Evolutionary conservation across 352 stramenopile genomes (phyloP).

Genomic region (Pythium rishiriense): DNA sequence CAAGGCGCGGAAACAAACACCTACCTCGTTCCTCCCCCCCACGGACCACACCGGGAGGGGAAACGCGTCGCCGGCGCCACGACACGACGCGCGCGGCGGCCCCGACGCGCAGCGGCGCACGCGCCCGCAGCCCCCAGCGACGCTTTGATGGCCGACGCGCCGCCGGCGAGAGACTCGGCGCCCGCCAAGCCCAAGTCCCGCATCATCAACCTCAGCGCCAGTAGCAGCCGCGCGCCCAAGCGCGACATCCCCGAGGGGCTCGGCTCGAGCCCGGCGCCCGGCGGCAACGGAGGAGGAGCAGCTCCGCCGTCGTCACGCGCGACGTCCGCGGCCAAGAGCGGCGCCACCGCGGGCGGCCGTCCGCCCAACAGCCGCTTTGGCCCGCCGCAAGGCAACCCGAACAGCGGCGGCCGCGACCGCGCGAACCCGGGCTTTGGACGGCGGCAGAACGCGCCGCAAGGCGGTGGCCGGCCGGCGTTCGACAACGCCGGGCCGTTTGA

Average conservation of each 20-base stretch:
- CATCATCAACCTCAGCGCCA: constrained; percentile 41
- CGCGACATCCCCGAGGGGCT: constrained; percentile 29
- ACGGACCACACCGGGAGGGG: not conserved
- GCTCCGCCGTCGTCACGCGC: not conserved
- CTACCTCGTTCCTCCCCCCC: too few relatives aligned
- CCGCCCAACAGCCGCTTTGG: constrained; percentile 10
- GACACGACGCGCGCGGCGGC: not conserved
- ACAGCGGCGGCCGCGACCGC: constrained; percentile 25
- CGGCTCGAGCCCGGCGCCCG: constrained; percentile 19
- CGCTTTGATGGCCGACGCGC: constrained; percentile 29
- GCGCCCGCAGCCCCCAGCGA: too few relatives aligned
- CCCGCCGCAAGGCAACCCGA: constrained; percentile 15
- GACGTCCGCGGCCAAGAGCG: constrained; percentile 7
- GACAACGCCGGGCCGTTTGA: constrained; percentile 31
- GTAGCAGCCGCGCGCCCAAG: constrained; percentile 27
- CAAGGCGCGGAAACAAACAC: constrained; percentile 13
- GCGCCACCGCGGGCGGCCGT: not conserved
- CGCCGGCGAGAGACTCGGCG: constrained; percentile 10
- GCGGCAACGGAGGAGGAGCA: not conserved
- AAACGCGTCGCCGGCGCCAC: not conserved
- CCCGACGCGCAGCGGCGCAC: not conserved
- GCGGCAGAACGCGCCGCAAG: constrained; percentile 28
- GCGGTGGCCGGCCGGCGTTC: constrained; percentile 24
- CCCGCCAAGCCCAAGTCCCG: constrained; percentile 35
- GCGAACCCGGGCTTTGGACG: constrained; percentile 34